phyloP scores from a whole-genome alignment of 441 rosid genomes.

The Isatis lusitanica region DNA sequence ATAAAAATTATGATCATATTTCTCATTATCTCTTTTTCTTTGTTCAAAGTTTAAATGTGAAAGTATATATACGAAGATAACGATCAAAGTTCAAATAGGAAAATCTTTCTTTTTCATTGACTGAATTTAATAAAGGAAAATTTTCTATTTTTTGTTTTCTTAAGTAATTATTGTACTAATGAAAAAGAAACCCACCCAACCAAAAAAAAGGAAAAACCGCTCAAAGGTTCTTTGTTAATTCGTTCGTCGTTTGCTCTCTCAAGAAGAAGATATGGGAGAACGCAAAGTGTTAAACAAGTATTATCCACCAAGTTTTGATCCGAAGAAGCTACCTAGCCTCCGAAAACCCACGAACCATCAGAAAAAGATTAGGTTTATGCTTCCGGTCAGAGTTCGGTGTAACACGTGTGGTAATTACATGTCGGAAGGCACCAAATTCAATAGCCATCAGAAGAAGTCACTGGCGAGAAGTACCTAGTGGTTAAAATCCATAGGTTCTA shows the following conservation, averaged over 20 bases:
- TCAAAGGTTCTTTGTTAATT: neutral
- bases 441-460: conserved; percentile 1
- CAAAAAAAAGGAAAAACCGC: too few species aligned
- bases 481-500: neutral
- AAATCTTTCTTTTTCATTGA: too few species aligned
- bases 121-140: too few species aligned
- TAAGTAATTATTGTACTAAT: too few species aligned
- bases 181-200: too few species aligned
- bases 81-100: too few species aligned
- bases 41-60: too few species aligned
- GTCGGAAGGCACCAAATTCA: conserved; percentile 8
- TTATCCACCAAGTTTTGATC: neutral
- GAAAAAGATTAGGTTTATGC: conserved; percentile 14
- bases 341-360: neutral
- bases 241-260: neutral
- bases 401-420: conserved; percentile 15
- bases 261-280: conserved; percentile 2
- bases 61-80: too few species aligned
- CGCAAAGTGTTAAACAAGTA: conserved; percentile 17
- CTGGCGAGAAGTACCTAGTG: neutral
- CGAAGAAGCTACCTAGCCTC: neutral
- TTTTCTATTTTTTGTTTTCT: too few species aligned
- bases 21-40: too few species aligned
- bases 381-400: neutral
- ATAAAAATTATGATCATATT: too few species aligned